Conservation (phyloP, 164 flowering plant species). For the Berberis vulgaris region DNA sequence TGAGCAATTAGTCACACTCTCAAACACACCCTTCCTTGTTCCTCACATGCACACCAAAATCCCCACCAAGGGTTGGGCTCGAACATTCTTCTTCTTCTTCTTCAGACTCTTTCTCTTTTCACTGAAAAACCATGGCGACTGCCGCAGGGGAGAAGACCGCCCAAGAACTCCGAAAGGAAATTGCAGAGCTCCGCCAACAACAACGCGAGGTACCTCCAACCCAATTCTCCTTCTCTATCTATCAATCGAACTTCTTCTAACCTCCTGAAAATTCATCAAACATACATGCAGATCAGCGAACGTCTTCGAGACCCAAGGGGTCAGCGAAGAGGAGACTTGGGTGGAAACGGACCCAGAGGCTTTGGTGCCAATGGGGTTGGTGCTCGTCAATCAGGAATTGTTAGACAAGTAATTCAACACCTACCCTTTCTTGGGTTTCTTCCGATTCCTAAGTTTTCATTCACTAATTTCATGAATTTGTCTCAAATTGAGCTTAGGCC, state of each 20-base stretch:
- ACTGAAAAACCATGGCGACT: constrained; percentile 24
- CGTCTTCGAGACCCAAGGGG: constrained; percentile 94
- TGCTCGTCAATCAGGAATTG: constrained; percentile 47
- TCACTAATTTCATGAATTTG: constrained; percentile 1
- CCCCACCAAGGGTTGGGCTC: too few species aligned
- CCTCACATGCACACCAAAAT: too few species aligned
- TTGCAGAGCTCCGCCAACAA: constrained; percentile 86
- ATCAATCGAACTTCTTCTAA: neutral
- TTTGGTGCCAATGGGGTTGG: constrained; percentile 29
- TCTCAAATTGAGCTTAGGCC: constrained; percentile 30
- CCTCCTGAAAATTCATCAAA: neutral
- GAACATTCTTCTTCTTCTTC: too few species aligned
- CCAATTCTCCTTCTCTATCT: constrained; percentile 5
- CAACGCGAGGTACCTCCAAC: constrained; percentile 59
- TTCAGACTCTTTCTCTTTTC: neutral
- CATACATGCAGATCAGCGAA: constrained; percentile 56
- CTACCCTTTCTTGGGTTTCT: neutral
- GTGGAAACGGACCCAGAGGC: constrained; percentile 28
- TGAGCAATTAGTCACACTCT: too few species aligned
- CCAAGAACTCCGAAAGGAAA: constrained; percentile 83
- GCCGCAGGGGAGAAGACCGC: constrained; percentile 64
- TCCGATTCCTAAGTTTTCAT: neutral
- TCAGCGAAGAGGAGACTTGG: constrained; percentile 56
- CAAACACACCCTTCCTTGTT: too few species aligned
- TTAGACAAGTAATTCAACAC: constrained; percentile 42